These are phyloP conservation scores for Albizia julibrissin DNA, from an alignment of 306 rosid genomes.

Conservation along the genomic window DNA sequence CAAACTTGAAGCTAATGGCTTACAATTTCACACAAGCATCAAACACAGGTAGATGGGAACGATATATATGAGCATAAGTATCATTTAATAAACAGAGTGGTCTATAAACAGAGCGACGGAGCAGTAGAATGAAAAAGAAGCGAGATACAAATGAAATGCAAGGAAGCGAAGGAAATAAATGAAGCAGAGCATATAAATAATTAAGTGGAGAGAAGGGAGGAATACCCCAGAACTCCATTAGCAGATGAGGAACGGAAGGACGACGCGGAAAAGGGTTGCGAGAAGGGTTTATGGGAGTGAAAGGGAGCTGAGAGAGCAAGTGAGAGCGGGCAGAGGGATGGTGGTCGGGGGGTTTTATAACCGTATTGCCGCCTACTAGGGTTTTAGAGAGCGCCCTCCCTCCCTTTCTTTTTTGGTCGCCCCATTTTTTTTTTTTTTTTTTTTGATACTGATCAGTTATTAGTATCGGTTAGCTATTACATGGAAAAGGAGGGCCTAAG, in stretches of 20 bases:
- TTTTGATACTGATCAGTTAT: no score
- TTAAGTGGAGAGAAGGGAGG: no score
- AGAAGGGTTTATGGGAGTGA: conserved; percentile 30
- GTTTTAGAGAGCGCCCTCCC: conserved; percentile 28
- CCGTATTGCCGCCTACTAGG: conserved; percentile 45
- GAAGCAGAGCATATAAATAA: background rate
- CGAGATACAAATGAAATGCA: background rate
- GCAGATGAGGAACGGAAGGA: background rate
- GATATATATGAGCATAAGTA: background rate
- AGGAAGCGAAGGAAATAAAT: background rate
- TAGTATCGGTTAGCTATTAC: no score
- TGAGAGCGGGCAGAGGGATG: background rate
- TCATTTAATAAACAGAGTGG: background rate
- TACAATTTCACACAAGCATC: background rate
- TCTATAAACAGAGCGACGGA: background rate
- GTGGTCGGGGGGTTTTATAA: conserved; percentile 37
- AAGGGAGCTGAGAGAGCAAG: background rate
- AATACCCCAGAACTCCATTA: conserved; percentile 94
- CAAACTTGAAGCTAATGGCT: background rate
- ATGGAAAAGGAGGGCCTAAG: background rate
- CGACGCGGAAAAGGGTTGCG: background rate
- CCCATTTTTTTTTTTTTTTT: no score
- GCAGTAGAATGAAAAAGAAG: background rate
- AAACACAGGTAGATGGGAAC: background rate
- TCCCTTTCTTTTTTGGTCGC: no score